phyloP scores from a whole-genome alignment of 148 eudicot genomes.

The Cornus kousa region DNA sequence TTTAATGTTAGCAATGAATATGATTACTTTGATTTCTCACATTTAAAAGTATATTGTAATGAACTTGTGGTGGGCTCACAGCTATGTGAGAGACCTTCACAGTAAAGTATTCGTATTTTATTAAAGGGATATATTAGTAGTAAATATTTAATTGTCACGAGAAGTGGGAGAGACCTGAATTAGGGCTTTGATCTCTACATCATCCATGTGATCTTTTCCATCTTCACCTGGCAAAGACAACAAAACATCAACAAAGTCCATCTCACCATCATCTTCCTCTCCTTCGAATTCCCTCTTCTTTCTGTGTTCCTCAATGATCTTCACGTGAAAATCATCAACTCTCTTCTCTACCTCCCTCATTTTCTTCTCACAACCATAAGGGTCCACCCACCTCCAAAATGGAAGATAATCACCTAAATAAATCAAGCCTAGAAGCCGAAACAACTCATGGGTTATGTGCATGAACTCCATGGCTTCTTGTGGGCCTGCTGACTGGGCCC shows the following conservation, averaged over 20 bases:
- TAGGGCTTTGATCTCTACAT: slow-evolving; percentile 85
- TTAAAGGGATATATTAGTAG: too few species aligned
- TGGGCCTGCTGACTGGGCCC: slow-evolving; percentile 64
- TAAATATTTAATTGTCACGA: too few species aligned
- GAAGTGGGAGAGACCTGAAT: slow-evolving; percentile 54
- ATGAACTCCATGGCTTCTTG: slow-evolving; percentile 87
- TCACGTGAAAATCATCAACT: slow-evolving; percentile 81
- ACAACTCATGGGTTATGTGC: slow-evolving; percentile 91
- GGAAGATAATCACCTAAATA: slow-evolving; percentile 94
- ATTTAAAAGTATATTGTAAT: too few species aligned
- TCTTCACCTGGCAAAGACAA: slow-evolving; percentile 85
- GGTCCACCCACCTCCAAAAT: slow-evolving; percentile 93
- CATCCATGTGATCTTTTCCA: slow-evolving; percentile 76
- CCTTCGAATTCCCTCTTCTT: slow-evolving; percentile 26
- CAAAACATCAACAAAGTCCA: slow-evolving; percentile 92
- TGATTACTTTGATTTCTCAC: too few species aligned
- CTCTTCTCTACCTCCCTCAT: slow-evolving; percentile 96
- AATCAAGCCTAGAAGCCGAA: slow-evolving; percentile 80
- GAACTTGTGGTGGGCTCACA: too few species aligned
- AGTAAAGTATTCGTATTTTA: too few species aligned
- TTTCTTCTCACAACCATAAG: slow-evolving; percentile 79
- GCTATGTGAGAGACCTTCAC: too few species aligned
- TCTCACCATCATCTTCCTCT: slow-evolving; percentile 30
- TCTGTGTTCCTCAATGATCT: slow-evolving; percentile 74
- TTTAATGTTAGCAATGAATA: too few species aligned